Percentiles rank a stretch among this genome's conserved stretches.
phyloP scores from a whole-genome alignment of 495 filamentous ascomycete species.

The Neurospora sp. region DNA sequence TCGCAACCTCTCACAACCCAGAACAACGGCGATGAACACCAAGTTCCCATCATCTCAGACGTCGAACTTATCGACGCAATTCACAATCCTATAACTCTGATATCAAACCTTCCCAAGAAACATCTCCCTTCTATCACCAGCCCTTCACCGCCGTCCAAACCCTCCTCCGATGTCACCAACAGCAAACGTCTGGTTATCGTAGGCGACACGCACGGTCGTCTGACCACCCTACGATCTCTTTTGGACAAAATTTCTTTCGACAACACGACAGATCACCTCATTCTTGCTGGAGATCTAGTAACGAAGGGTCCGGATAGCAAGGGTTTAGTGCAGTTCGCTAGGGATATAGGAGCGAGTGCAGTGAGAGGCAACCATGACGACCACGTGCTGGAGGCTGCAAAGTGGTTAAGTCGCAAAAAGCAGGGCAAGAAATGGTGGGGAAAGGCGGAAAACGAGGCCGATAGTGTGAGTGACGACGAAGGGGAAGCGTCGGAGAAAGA shows the following conservation, averaged over 20 bases:
- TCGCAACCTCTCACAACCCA: neutral
- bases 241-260: constrained; percentile 60
- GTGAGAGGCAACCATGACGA: constrained; percentile 96
- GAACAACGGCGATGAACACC: neutral
- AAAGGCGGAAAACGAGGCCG: neutral
- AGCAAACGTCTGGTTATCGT: constrained; percentile 55
- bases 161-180: neutral
- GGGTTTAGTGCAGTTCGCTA: constrained; percentile 68
- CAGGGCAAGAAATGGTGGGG: neutral
- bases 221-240: constrained; percentile 52
- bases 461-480: constrained; percentile 6
- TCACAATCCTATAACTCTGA: constrained; percentile 11
- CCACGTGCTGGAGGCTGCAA: constrained; percentile 41
- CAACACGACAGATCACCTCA: constrained; percentile 56
- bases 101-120: constrained; percentile 26
- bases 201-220: constrained; percentile 88
- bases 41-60: neutral
- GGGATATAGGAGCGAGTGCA: constrained; percentile 56
- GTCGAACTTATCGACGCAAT: neutral
- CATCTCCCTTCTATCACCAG: constrained; percentile 17
- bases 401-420: constrained; percentile 1
- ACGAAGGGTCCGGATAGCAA: constrained; percentile 78
- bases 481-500: constrained; percentile 6
- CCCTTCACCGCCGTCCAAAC: neutral
- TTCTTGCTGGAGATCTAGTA: constrained; percentile 77